Evolutionary conservation across 306 rosid species (phyloP).

Genomic region (Corylus avellana): DNA sequence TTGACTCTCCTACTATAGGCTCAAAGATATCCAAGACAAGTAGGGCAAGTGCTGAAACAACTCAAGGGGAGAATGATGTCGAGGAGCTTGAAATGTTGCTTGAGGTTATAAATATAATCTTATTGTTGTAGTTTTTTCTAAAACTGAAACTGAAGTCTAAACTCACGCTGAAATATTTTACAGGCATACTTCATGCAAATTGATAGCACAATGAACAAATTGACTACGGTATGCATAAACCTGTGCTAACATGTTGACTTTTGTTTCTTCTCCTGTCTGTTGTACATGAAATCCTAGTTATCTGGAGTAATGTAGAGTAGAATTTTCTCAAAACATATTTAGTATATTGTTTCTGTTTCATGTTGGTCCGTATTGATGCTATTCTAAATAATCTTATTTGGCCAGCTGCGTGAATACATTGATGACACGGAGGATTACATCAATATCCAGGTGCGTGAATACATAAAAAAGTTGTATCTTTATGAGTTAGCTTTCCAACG

Average conservation of each 20-base stretch:
- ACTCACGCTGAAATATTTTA: constrained; percentile 25
- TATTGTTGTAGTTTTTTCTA: background rate
- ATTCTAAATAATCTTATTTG: background rate
- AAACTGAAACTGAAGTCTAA: constrained; percentile 5
- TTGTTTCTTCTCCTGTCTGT: background rate
- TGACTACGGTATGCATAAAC: constrained; percentile 56
- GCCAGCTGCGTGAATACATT: constrained; percentile 73
- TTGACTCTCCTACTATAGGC: constrained; percentile 55
- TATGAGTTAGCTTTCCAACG: no score
- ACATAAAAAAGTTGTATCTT: no score
- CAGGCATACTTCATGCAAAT: constrained; percentile 84
- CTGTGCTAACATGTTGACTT: background rate
- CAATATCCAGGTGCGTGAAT: constrained; percentile 63
- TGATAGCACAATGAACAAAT: constrained; percentile 70
- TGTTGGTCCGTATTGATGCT: background rate
- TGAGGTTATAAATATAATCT: constrained; percentile 47
- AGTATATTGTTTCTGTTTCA: background rate
- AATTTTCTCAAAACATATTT: background rate
- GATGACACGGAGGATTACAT: constrained; percentile 91
- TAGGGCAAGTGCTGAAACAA: constrained; percentile 49
- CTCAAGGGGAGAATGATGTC: constrained; percentile 56
- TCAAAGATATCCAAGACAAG: constrained; percentile 60
- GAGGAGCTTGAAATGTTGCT: constrained; percentile 90
- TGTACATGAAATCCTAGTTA: background rate
- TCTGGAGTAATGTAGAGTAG: background rate